Conservation (phyloP, 306 rosid genomes). For the Cucurbita moschata region DNA sequence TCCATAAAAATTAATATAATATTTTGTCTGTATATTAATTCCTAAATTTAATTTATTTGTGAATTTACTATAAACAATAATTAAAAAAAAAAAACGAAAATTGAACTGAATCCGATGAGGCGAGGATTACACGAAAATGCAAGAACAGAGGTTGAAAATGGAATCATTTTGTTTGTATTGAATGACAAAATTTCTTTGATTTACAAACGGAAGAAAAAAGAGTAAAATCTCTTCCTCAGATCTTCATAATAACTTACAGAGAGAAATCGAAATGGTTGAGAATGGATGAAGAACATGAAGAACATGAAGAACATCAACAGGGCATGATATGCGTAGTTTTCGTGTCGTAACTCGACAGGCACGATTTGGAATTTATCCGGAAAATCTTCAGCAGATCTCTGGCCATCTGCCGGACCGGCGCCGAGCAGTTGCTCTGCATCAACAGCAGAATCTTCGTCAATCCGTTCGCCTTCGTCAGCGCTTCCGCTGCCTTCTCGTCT, state of each 20-base stretch:
- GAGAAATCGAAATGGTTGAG: background rate
- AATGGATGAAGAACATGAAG: background rate
- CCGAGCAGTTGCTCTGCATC: constrained; percentile 86
- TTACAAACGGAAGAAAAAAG: constrained; percentile 18
- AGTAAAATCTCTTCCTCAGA: background rate
- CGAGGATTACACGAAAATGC: background rate
- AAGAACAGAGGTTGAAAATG: background rate
- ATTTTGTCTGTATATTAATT: too few relatives aligned
- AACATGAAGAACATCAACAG: constrained; percentile 17
- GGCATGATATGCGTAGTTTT: constrained; percentile 93
- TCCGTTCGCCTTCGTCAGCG: constrained; percentile 59
- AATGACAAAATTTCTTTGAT: constrained; percentile 56
- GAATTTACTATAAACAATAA: too few relatives aligned
- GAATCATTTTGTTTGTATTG: constrained; percentile 19
- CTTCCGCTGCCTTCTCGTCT: constrained; percentile 52
- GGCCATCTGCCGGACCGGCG: constrained; percentile 57
- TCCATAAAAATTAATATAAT: too few relatives aligned
- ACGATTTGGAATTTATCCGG: constrained; percentile 49
- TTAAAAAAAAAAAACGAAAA: background rate
- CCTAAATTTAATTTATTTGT: too few relatives aligned
- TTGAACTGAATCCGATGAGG: background rate
- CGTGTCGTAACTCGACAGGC: constrained; percentile 59
- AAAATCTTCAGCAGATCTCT: constrained; percentile 70
- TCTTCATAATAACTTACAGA: background rate
- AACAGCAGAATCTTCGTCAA: constrained; percentile 66